These are phyloP conservation scores for Tirmania nivea DNA, from an alignment of 495 filamentous ascomycete species.

Conservation along the genomic window DNA sequence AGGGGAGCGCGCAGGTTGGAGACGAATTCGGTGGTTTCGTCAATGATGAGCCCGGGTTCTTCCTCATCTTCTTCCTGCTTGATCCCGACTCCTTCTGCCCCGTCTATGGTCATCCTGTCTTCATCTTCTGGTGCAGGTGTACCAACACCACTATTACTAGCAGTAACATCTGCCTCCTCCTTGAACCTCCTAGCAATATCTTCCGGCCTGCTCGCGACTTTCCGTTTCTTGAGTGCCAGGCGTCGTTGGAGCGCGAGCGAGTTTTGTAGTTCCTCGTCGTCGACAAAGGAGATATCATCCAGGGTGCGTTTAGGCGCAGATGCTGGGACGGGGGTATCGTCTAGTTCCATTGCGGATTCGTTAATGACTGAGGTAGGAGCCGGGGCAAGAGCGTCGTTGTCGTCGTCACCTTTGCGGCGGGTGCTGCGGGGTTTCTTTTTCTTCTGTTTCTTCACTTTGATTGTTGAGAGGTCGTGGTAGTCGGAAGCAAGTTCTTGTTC, in stretches of 20 bases:
- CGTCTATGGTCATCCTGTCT: slow-evolving; percentile 23
- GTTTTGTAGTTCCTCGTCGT: slow-evolving; percentile 84
- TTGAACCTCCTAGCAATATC: slow-evolving; percentile 66
- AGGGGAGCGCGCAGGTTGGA: slow-evolving; percentile 50
- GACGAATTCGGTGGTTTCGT: slow-evolving; percentile 90
- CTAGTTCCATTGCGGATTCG: slow-evolving; percentile 51
- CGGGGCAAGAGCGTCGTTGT: slow-evolving; percentile 43
- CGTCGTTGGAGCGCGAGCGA: slow-evolving; percentile 60
- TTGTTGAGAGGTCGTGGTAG: slow-evolving; percentile 63
- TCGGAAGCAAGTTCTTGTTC: slow-evolving; percentile 56
- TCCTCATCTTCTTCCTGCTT: slow-evolving; percentile 29
- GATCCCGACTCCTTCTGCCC: slow-evolving; percentile 22
- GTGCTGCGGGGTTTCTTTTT: slow-evolving; percentile 73
- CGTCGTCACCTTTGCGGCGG: slow-evolving; percentile 42
- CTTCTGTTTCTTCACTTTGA: slow-evolving; percentile 83
- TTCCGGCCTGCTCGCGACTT: slow-evolving; percentile 48
- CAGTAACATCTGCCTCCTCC: slow-evolving; percentile 41
- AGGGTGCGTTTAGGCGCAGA: slow-evolving; percentile 38
- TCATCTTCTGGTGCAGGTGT: slow-evolving; percentile 1
- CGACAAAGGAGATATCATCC: slow-evolving; percentile 50
- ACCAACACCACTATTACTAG: slow-evolving; percentile 10
- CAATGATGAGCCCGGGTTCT: slow-evolving; percentile 61
- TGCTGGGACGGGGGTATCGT: slow-evolving; percentile 25
- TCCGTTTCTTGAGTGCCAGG: slow-evolving; percentile 72
- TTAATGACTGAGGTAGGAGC: slow-evolving; percentile 15